Evolutionary conservation across 305 asterid genomes (phyloP).

Genomic region (Solanum hybrid): DNA sequence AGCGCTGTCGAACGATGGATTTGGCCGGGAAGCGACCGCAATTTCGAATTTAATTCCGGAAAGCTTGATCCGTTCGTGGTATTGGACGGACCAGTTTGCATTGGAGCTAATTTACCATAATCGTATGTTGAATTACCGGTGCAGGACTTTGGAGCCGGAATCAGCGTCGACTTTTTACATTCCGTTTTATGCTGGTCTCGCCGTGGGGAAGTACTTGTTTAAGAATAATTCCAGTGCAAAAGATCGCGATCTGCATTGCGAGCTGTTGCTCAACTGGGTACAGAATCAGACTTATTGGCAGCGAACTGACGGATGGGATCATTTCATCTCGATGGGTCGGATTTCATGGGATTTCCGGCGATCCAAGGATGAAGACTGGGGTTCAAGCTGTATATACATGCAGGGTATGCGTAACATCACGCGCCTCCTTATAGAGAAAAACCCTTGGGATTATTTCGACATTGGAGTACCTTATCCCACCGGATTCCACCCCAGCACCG

Average conservation of each 20-base stretch:
- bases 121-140: constrained; percentile 45
- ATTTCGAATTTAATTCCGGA: constrained; percentile 30
- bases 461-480: constrained; percentile 70
- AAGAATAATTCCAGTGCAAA: constrained; percentile 18
- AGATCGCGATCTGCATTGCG: constrained; percentile 57
- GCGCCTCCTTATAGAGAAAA: constrained; percentile 46
- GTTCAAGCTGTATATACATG: constrained; percentile 52
- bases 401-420: constrained; percentile 54
- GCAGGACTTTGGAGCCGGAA: constrained; percentile 40
- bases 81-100: constrained; percentile 68
- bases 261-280: constrained; percentile 45
- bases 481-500: constrained; percentile 57
- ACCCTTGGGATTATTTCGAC: constrained; percentile 63
- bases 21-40: constrained; percentile 36
- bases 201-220: constrained; percentile 37
- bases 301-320: constrained; percentile 56
- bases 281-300: constrained; percentile 30
- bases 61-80: constrained; percentile 38
- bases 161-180: constrained; percentile 59
- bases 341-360: constrained; percentile 80
- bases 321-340: constrained; percentile 52
- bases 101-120: constrained; percentile 47
- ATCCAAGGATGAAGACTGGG: constrained; percentile 39
- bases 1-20: constrained; percentile 55
- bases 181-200: constrained; percentile 64